Conservation (phyloP, 2,329 filamentous ascomycete genomes). For the Paecilomyces variotii region DNA sequence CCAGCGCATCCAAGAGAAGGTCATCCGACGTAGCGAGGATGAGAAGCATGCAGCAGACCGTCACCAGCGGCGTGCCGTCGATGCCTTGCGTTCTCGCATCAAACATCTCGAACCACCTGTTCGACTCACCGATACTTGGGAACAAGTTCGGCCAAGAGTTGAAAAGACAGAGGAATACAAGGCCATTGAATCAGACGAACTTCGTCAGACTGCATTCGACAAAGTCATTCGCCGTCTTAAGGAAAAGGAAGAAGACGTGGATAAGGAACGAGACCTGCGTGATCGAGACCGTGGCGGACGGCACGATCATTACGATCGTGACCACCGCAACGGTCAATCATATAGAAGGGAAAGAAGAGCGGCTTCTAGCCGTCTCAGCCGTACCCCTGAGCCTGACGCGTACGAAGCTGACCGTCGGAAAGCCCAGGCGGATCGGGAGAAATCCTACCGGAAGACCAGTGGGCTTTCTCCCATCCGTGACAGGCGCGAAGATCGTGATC, state of each 20-base stretch:
- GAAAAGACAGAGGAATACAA: conserved; percentile 77
- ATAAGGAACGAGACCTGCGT: conserved; percentile 48
- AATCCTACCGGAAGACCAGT: conserved; percentile 80
- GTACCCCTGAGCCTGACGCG: conserved; percentile 83
- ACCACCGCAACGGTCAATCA: conserved; percentile 41
- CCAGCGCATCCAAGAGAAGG: conserved; percentile 80
- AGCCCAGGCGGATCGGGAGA: conserved; percentile 87
- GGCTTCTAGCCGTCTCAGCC: conserved; percentile 55
- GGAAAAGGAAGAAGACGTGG: conserved; percentile 79
- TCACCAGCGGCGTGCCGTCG: conserved; percentile 74
- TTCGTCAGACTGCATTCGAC: conserved; percentile 76
- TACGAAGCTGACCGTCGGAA: conserved; percentile 95
- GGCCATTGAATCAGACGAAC: conserved; percentile 72
- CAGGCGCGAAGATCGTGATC: conserved; percentile 30
- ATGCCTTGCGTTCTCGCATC: conserved; percentile 75
- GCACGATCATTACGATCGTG: conserved; percentile 54
- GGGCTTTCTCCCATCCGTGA: conserved; percentile 45
- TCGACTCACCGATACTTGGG: conserved; percentile 70
- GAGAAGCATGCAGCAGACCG: conserved; percentile 76
- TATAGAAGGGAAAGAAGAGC: conserved; percentile 32
- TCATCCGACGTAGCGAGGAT: conserved; percentile 71
- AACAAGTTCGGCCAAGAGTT: conserved; percentile 73
- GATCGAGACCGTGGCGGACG: conserved; percentile 37
- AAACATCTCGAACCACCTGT: conserved; percentile 87
- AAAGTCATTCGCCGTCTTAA: conserved; percentile 85